A percentile compares a stretch with the other conserved stretches of the same genome.
Conservation (phyloP, 2,329 filamentous ascomycete species). For the Arthroderma sp. region DNA sequence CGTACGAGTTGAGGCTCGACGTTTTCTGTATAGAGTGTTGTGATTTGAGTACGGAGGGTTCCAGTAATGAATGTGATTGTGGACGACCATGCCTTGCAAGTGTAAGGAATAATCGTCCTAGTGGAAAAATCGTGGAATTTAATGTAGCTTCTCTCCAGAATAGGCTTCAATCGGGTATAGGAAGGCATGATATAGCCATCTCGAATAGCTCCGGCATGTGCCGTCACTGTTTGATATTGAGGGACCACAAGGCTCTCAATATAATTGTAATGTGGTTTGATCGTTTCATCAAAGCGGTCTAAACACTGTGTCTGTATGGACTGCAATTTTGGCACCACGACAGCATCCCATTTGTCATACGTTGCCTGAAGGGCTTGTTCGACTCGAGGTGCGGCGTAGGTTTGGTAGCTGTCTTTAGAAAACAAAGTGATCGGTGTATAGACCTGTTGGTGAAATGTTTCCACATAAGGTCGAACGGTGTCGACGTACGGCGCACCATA, state of each 20-base stretch:
- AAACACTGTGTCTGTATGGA: slow-evolving; percentile 38
- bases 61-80: slow-evolving; percentile 58
- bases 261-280: slow-evolving; percentile 62
- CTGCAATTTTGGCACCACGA: slow-evolving; percentile 59
- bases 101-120: slow-evolving; percentile 58
- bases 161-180: slow-evolving; percentile 61
- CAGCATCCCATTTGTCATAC: slow-evolving; percentile 63
- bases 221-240: slow-evolving; percentile 55
- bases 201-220: slow-evolving; percentile 54
- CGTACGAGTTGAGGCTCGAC: slow-evolving; percentile 90
- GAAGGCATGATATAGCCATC: slow-evolving; percentile 61
- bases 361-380: slow-evolving; percentile 54
- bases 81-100: slow-evolving; percentile 56
- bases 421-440: slow-evolving; percentile 56
- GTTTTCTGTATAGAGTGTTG: slow-evolving; percentile 72
- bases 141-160: slow-evolving; percentile 55
- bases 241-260: slow-evolving; percentile 48
- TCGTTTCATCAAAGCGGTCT: slow-evolving; percentile 51
- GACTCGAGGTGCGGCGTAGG: slow-evolving; percentile 62
- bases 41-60: slow-evolving; percentile 67
- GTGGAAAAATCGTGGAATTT: slow-evolving; percentile 53
- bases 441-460: slow-evolving; percentile 44
- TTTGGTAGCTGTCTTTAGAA: slow-evolving; percentile 46
- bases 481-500: slow-evolving; percentile 78
- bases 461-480: slow-evolving; percentile 57